Percentiles rank a stretch among this genome's conserved stretches.
Evolutionary conservation across 768 basidiomycete genomes (phyloP).

Genomic region (Punctularia strigosozonata): DNA sequence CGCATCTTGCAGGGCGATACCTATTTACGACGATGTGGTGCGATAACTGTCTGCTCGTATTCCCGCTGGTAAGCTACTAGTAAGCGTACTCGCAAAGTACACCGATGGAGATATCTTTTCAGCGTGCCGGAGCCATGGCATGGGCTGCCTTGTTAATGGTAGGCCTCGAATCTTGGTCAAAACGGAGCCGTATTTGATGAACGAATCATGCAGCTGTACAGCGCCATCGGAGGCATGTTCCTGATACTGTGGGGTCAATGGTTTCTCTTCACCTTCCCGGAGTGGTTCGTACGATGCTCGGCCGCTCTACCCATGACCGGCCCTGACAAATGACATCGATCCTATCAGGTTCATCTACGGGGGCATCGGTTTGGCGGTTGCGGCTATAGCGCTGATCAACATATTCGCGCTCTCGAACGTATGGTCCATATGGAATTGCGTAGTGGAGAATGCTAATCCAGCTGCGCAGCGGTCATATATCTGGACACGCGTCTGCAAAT

Average conservation of each 20-base stretch:
- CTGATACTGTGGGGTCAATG: constrained; percentile 50
- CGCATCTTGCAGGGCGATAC: too few species aligned
- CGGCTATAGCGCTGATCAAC: constrained; percentile 35
- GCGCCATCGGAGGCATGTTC: constrained; percentile 52
- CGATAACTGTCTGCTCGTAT: constrained; percentile 66
- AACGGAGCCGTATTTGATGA: background rate
- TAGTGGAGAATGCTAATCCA: background rate
- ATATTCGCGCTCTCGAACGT: constrained; percentile 56
- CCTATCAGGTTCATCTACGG: constrained; percentile 64
- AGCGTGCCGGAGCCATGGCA: constrained; percentile 64
- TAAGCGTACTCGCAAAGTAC: constrained; percentile 1
- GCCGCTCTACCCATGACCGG: background rate
- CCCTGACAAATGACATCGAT: too few species aligned
- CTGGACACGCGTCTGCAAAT: constrained; percentile 51
- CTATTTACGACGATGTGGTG: too few species aligned
- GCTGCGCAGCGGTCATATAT: constrained; percentile 51
- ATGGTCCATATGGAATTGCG: constrained; percentile 1
- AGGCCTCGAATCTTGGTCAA: constrained; percentile 10
- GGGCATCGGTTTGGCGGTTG: constrained; percentile 47
- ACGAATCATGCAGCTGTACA: constrained; percentile 39
- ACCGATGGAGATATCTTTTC: constrained; percentile 7
- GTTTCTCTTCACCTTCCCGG: constrained; percentile 51
- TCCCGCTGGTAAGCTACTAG: constrained; percentile 42
- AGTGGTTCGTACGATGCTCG: constrained; percentile 35
- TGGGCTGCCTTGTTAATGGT: constrained; percentile 57